phyloP scores from a whole-genome alignment of 352 stramenopile species.

The Phytophthora agathidicida region DNA sequence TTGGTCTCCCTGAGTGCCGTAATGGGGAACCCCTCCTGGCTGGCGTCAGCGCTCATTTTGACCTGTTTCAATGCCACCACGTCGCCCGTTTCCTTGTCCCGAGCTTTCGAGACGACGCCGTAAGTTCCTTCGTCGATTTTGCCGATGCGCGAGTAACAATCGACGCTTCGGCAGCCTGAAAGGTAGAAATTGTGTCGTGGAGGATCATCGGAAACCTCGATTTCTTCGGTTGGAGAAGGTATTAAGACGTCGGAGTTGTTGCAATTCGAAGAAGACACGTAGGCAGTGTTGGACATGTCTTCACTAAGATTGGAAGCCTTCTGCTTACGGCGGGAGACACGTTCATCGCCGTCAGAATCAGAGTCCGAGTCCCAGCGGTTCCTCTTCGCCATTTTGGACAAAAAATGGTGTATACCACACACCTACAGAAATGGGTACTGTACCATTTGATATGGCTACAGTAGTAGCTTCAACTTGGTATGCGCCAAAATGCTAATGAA shows the following conservation, averaged over 20 bases:
- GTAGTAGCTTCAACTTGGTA: too few relatives aligned
- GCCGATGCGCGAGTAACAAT: slow-evolving; percentile 94
- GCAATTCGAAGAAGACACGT: slow-evolving; percentile 3
- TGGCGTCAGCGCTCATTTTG: slow-evolving; percentile 78
- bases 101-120: slow-evolving; percentile 95
- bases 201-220: slow-evolving; percentile 4
- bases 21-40: slow-evolving; percentile 84
- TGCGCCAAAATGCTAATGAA: too few relatives aligned
- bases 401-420: slow-evolving; percentile 6
- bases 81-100: slow-evolving; percentile 88
- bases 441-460: too few relatives aligned
- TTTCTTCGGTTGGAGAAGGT: slow-evolving; percentile 5
- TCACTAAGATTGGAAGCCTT: not conserved
- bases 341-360: slow-evolving; percentile 44
- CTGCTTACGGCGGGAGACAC: slow-evolving; percentile 17
- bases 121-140: slow-evolving; percentile 97
- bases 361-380: slow-evolving; percentile 81
- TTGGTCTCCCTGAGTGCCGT: slow-evolving; percentile 89
- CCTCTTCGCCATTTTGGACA: slow-evolving; percentile 43
- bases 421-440: not conserved
- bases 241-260: not conserved
- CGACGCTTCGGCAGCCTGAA: slow-evolving; percentile 93
- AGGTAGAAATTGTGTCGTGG: slow-evolving; percentile 75
- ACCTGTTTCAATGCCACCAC: slow-evolving; percentile 95
- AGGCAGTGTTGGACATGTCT: not conserved